Evolutionary conservation across 805 yeast species (phyloP), one percentile per base, ranked within the genome.

Genomic region (Saccharomycopsis sp.): DNA sequence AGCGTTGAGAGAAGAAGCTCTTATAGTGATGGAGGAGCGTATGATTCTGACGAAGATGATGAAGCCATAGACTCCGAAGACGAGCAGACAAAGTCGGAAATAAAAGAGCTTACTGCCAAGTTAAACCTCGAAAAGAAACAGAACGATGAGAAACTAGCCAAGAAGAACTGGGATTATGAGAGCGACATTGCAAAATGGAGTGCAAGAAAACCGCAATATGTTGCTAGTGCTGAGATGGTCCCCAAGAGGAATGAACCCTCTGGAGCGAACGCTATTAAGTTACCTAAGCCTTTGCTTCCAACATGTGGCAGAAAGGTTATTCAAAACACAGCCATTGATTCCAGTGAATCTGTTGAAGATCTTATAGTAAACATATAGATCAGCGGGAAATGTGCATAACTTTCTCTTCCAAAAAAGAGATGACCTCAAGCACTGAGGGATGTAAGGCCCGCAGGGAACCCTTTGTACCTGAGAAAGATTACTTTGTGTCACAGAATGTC

Each of bases 101-200:
- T 71, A 15, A 69, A 69, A n/a, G 71, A 73, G 41, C 56, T 71
- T 24, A 64, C 70, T 53, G 56, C 63, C 2, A 70, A 76, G 53
- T 72, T 79, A 47, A 67, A 66, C 15, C 66, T 67, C n/a, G 68
- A 75, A 50, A 77, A 76, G 60, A 71, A 72, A 4, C 57, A 68
- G 53, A 65, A 67, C 34, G 66, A 66, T 1, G 60, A 70, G 67
- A 61, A 64, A 15, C 64, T 71, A 24, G 67, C 75, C 5, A 68
- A 72, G 9, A 71, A 73, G 24, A 68, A 74, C 1, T 87, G 91
- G 89, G 89, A 87, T 65, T 79, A 73, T 64, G 79, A 79, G 57
- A 71, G 73, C 51, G 89, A 86, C 58, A 67, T 71, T 34, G 61
- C 71, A 9, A 81, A 77, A 64, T 85, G 88, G 82, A 77, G 73